Percentiles rank a stretch among this genome's conserved stretches.
phyloP scores from a whole-genome alignment of 495 filamentous ascomycete genomes.

The Hyaloscypha variabilis region DNA sequence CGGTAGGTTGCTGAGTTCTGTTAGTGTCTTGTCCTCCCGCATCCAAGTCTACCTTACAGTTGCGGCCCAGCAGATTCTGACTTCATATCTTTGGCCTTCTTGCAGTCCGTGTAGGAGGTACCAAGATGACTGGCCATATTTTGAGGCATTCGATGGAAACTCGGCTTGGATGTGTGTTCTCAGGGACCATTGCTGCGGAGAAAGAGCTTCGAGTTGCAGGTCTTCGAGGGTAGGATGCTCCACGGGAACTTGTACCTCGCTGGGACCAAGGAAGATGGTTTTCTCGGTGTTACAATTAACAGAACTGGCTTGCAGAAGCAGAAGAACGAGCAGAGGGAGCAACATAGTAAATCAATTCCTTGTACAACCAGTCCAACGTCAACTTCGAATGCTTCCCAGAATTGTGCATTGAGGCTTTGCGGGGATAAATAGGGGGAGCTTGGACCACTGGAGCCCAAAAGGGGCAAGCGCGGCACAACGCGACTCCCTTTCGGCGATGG shows the following conservation, averaged over 20 bases:
- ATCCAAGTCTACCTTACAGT: constrained; percentile 62
- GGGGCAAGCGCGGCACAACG: constrained; percentile 17
- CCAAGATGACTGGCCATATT: constrained; percentile 74
- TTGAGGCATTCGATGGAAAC: constrained; percentile 59
- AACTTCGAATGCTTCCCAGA: neutral
- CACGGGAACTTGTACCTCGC: constrained; percentile 50
- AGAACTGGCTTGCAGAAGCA: constrained; percentile 49
- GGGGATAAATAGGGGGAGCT: constrained; percentile 18
- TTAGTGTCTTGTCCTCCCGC: neutral
- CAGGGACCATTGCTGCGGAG: constrained; percentile 55
- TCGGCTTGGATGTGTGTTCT: constrained; percentile 63
- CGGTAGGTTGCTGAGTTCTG: constrained; percentile 76
- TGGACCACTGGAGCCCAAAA: constrained; percentile 9
- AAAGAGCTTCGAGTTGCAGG: constrained; percentile 66
- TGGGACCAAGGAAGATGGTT: constrained; percentile 80
- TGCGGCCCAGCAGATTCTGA: constrained; percentile 92
- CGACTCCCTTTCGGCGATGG: constrained; percentile 8
- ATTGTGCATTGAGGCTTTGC: neutral
- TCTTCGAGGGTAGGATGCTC: constrained; percentile 61
- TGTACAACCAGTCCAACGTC: neutral
- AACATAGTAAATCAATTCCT: constrained; percentile 4
- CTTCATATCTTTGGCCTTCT: constrained; percentile 81
- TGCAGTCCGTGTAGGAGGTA: constrained; percentile 76
- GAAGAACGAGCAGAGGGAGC: constrained; percentile 1
- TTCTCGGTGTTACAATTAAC: constrained; percentile 71